These are phyloP conservation scores for Austroboletus festivus DNA, from an alignment of 768 basidiomycete genomes.

Conservation along the genomic window DNA sequence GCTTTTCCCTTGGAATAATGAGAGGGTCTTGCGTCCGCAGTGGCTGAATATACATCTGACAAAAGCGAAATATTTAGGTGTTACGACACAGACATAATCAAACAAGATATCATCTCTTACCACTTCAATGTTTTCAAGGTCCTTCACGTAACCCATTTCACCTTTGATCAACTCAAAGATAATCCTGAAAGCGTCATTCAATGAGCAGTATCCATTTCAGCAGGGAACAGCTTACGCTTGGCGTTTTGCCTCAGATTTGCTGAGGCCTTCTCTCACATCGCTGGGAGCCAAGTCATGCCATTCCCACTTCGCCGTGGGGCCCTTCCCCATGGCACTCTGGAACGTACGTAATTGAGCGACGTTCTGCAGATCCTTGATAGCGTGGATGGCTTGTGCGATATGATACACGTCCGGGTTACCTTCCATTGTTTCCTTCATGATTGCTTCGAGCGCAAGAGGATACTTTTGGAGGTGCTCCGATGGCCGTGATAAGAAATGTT, in stretches of 20 bases:
- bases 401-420: constrained; percentile 84
- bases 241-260: constrained; percentile 76
- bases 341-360: constrained; percentile 85
- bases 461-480: constrained; percentile 65
- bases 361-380: constrained; percentile 78
- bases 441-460: constrained; percentile 80
- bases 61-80: constrained; percentile 4
- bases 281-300: constrained; percentile 85
- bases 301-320: constrained; percentile 76
- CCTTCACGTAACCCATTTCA: constrained; percentile 93
- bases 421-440: constrained; percentile 75
- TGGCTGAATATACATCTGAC: constrained; percentile 78
- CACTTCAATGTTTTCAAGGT: constrained; percentile 79
- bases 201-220: neutral
- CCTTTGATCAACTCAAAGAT: constrained; percentile 95
- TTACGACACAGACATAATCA: neutral
- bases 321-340: constrained; percentile 85
- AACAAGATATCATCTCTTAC: constrained; percentile 39
- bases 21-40: constrained; percentile 71
- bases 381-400: constrained; percentile 76
- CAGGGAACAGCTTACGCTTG: constrained; percentile 62
- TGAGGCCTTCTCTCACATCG: constrained; percentile 57
- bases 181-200: constrained; percentile 46
- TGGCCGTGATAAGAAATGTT: constrained; percentile 59
- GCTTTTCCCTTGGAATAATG: constrained; percentile 65